Conservation (phyloP, 169 alveolate genomes). For the Babesia ovata region DNA sequence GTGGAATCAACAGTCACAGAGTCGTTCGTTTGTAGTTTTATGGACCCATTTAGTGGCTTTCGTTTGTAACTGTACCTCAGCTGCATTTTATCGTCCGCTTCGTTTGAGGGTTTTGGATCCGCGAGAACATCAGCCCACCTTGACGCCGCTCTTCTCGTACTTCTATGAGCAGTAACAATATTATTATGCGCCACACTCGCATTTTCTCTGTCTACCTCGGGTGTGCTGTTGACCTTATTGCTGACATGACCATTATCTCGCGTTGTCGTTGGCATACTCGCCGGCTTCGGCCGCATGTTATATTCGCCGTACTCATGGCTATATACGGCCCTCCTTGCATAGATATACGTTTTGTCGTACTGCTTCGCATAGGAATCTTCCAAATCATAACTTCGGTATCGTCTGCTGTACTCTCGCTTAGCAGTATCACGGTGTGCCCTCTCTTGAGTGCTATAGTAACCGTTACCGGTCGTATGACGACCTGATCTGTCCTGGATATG, state of each 20-base stretch:
- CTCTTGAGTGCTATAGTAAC: neutral
- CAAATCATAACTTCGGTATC: neutral
- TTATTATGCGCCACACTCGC: neutral
- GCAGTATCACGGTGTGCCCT: neutral
- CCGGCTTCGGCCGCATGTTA: slow-evolving; percentile 26
- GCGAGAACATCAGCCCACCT: neutral
- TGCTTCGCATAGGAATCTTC: slow-evolving; percentile 43
- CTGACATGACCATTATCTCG: neutral
- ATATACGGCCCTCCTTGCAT: slow-evolving; percentile 24
- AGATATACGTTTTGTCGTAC: slow-evolving; percentile 9
- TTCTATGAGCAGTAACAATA: neutral
- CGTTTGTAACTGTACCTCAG: slow-evolving; percentile 10
- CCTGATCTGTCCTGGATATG: neutral
- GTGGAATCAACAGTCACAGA: neutral
- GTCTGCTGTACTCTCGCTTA: slow-evolving; percentile 7
- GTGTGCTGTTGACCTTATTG: neutral
- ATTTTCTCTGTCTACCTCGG: neutral
- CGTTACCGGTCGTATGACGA: neutral
- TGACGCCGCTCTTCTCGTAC: neutral
- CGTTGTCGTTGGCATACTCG: neutral
- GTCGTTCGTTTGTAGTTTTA: neutral
- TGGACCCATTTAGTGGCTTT: neutral
- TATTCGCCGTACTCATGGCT: slow-evolving; percentile 29
- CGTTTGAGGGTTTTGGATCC: neutral
- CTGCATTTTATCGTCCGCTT: slow-evolving; percentile 15